A percentile compares a stretch with the other conserved stretches of the same genome.
Conservation (phyloP, 2,329 filamentous ascomycete genomes). For the Exophiala oligosperma region DNA sequence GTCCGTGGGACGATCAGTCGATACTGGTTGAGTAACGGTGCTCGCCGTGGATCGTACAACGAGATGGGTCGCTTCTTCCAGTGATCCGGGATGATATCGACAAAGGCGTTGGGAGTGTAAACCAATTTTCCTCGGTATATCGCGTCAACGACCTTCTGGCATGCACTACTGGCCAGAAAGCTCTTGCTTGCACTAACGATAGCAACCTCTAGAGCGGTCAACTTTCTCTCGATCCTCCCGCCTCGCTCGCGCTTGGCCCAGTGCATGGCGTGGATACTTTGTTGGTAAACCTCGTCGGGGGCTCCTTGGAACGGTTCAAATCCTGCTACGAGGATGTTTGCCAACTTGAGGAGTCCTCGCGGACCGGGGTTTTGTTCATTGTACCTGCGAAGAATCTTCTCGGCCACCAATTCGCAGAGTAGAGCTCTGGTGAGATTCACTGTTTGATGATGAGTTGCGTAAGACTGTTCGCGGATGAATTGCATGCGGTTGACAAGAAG, state of each 20-base stretch:
- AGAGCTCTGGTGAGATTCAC: slow-evolving; percentile 76
- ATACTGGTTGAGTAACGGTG: slow-evolving; percentile 79
- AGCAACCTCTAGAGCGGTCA: slow-evolving; percentile 79
- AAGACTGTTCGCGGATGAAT: slow-evolving; percentile 75
- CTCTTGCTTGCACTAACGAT: slow-evolving; percentile 80
- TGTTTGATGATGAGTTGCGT: slow-evolving; percentile 75
- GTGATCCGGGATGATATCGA: slow-evolving; percentile 81
- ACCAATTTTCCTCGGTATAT: slow-evolving; percentile 79
- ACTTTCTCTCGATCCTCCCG: slow-evolving; percentile 55
- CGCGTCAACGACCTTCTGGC: slow-evolving; percentile 77
- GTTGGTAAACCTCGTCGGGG: slow-evolving; percentile 63
- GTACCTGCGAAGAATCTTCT: slow-evolving; percentile 73
- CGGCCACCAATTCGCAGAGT: slow-evolving; percentile 77
- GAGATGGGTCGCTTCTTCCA: slow-evolving; percentile 84
- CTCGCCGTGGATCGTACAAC: slow-evolving; percentile 74
- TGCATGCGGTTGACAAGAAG: slow-evolving; percentile 78
- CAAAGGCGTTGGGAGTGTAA: slow-evolving; percentile 77
- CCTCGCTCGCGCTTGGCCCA: slow-evolving; percentile 46
- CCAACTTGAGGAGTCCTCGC: slow-evolving; percentile 69
- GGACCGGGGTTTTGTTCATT: slow-evolving; percentile 74
- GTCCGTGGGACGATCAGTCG: slow-evolving; percentile 79
- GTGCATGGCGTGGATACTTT: slow-evolving; percentile 51
- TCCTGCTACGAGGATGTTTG: slow-evolving; percentile 77
- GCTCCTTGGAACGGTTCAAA: slow-evolving; percentile 87
- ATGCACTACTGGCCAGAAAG: slow-evolving; percentile 74